Evolutionary conservation across 2,329 filamentous ascomycete species (phyloP).

Genomic region (Magnaporthiopsis rhizophila): DNA sequence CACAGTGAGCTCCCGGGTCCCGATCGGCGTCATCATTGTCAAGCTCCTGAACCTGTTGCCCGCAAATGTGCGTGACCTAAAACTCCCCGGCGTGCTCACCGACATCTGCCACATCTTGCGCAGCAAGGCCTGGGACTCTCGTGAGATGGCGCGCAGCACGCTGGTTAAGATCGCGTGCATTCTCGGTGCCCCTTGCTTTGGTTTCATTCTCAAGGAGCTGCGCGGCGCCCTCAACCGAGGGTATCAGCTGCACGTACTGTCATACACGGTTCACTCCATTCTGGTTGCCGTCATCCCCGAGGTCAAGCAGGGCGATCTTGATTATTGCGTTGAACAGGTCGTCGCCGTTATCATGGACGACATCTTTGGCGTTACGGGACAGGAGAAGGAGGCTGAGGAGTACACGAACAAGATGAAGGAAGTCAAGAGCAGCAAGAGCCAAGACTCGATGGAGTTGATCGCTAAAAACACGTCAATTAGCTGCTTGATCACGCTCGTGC

Average conservation of each 20-base stretch:
- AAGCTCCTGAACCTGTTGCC: conserved; percentile 81
- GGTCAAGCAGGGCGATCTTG: conserved; percentile 73
- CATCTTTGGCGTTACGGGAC: conserved; percentile 83
- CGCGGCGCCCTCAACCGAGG: conserved; percentile 74
- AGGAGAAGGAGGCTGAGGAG: conserved; percentile 95
- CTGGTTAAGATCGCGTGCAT: conserved; percentile 75
- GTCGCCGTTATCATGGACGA: conserved; percentile 92
- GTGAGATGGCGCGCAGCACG: conserved; percentile 86
- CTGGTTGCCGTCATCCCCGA: conserved; percentile 66
- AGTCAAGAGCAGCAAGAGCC: conserved; percentile 96
- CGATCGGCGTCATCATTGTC: conserved; percentile 79
- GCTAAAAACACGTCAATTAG: conserved; percentile 72
- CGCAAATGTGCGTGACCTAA: conserved; percentile 59
- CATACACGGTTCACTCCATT: conserved; percentile 89
- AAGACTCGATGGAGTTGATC: conserved; percentile 92
- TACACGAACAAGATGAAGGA: conserved; percentile 96
- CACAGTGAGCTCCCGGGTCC: conserved; percentile 85
- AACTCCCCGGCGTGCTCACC: conserved; percentile 74
- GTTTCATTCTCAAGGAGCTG: conserved; percentile 89
- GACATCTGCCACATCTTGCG: conserved; percentile 90
- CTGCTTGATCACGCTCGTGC: conserved; percentile 66
- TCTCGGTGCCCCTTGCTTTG: conserved; percentile 74
- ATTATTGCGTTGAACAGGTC: conserved; percentile 75
- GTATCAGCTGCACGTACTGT: conserved; percentile 90
- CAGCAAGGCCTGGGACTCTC: conserved; percentile 78